Conservation (phyloP, 1,139 yeast genomes). For the Taphrina deformans region DNA sequence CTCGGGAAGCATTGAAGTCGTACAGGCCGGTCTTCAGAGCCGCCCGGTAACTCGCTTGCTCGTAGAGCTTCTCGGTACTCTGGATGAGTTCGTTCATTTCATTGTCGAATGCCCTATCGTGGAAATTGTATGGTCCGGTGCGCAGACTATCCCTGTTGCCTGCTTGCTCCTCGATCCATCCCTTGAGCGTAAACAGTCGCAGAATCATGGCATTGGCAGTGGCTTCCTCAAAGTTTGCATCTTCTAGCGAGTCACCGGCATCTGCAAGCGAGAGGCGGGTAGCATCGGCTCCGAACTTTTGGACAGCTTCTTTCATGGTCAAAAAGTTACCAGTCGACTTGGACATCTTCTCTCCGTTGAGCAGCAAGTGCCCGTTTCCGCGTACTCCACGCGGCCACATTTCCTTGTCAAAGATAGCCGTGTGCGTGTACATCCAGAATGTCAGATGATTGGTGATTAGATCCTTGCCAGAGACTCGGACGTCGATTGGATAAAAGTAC, state of each 20-base stretch:
- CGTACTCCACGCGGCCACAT: conserved; percentile 95
- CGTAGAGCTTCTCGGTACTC: conserved; percentile 68
- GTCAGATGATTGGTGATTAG: conserved; percentile 96
- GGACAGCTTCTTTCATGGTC: conserved; percentile 80
- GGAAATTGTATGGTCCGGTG: conserved; percentile 68
- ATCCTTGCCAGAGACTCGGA: conserved; percentile 92
- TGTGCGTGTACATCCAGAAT: conserved; percentile 88
- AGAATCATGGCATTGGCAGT: conserved; percentile 97
- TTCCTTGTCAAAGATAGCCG: conserved; percentile 84
- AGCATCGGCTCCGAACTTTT: conserved; percentile 97
- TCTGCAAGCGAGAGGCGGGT: conserved; percentile 96
- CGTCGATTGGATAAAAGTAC: conserved; percentile 91
- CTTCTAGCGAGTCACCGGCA: conserved; percentile 97
- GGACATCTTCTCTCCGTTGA: conserved; percentile 97
- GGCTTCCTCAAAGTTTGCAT: conserved; percentile 95
- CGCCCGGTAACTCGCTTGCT: conserved; percentile 73
- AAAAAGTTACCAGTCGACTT: conserved; percentile 96
- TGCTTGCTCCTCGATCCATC: conserved; percentile 67
- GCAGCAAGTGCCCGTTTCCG: conserved; percentile 90
- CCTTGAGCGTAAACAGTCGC: conserved; percentile 86
- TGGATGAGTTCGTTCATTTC: conserved; percentile 85
- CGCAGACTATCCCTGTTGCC: conserved; percentile 59
- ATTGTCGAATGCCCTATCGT: conserved; percentile 86
- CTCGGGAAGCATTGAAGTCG: conserved; percentile 93
- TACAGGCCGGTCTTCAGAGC: conserved; percentile 90